These are phyloP conservation scores for Linnemannia schmuckeri DNA, from an alignment of 192 early-diverging fungal genomes.

Conservation along the genomic window DNA sequence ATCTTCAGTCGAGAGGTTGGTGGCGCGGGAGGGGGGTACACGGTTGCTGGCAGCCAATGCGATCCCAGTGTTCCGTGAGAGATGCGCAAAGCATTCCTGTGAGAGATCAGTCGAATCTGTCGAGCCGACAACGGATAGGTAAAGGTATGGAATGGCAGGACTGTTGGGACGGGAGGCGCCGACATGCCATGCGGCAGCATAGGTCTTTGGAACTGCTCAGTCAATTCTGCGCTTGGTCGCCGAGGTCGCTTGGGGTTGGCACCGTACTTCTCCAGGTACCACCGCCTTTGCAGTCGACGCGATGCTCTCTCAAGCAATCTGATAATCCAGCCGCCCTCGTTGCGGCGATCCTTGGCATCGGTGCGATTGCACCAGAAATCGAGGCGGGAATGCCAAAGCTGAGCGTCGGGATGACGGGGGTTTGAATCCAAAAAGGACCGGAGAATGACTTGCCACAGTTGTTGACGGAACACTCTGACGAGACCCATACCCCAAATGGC, in stretches of 20 bases:
- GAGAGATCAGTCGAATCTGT: conserved; percentile 88
- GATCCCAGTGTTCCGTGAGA: conserved; percentile 72
- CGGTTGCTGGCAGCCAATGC: conserved; percentile 66
- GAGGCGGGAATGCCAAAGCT: conserved; percentile 34
- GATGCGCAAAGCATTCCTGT: conserved; percentile 88
- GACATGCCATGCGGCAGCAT: conserved; percentile 55
- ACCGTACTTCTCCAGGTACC: conserved; percentile 70
- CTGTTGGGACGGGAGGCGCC: conserved; percentile 81
- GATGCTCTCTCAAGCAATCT: conserved; percentile 72
- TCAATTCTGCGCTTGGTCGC: conserved; percentile 17
- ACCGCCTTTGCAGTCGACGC: conserved; percentile 72
- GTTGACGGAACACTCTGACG: conserved; percentile 59
- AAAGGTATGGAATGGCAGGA: conserved; percentile 95
- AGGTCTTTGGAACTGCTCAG: conserved; percentile 44
- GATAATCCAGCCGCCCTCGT: conserved; percentile 84
- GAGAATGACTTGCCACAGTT: conserved; percentile 34
- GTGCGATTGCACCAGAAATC: conserved; percentile 27
- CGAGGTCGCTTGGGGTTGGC: conserved; percentile 18
- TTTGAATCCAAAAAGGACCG: conserved; percentile 36
- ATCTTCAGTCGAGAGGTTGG: conserved; percentile 76
- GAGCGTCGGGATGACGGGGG: conserved; percentile 21
- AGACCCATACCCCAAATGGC: conserved; percentile 68
- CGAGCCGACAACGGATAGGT: conserved; percentile 89
- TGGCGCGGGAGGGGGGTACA: conserved; percentile 84
- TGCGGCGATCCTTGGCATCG: conserved; percentile 49